These are phyloP conservation scores for Lavandula angustifolia DNA, from an alignment of 257 asterid genomes.

Conservation along the genomic window DNA sequence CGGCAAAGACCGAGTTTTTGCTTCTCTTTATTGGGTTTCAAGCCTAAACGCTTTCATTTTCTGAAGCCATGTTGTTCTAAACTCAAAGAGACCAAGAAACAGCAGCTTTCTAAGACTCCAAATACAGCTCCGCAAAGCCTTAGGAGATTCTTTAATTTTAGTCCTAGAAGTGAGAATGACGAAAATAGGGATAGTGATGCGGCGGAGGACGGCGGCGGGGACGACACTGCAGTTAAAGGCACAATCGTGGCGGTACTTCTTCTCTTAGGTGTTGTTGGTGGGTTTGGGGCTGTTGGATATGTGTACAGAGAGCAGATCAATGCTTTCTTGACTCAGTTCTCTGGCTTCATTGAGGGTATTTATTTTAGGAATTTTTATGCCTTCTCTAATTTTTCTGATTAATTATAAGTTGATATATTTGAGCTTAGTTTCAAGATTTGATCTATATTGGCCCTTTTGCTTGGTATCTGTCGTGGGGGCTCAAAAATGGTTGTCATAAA, in stretches of 20 bases:
- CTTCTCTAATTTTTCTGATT: constrained; percentile 12
- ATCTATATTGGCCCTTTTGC: constrained; percentile 14
- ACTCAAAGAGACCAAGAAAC: constrained; percentile 74
- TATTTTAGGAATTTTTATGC: background rate
- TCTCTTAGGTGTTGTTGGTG: constrained; percentile 77
- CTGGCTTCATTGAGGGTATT: constrained; percentile 61
- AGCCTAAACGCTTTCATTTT: constrained; percentile 66
- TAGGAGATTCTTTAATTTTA: constrained; percentile 57
- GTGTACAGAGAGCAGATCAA: constrained; percentile 86
- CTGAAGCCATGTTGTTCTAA: constrained; percentile 77
- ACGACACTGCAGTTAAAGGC: constrained; percentile 68
- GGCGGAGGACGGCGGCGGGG: constrained; percentile 37
- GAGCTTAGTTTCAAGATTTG: constrained; percentile 17
- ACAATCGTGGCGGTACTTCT: constrained; percentile 69
- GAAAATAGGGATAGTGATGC: constrained; percentile 38
- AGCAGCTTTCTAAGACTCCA: constrained; percentile 58
- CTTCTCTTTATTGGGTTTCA: constrained; percentile 45
- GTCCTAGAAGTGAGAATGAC: constrained; percentile 51
- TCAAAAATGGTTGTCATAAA: constrained; percentile 13
- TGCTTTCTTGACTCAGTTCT: constrained; percentile 74
- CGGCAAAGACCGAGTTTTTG: constrained; percentile 42
- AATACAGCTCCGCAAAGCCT: constrained; percentile 58
- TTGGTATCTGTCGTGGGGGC: constrained; percentile 19
- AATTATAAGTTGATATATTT: constrained; percentile 7
- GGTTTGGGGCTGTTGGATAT: constrained; percentile 81